phyloP scores from a whole-genome alignment of 2,329 filamentous ascomycete species.

The Gyromitra esculenta region DNA sequence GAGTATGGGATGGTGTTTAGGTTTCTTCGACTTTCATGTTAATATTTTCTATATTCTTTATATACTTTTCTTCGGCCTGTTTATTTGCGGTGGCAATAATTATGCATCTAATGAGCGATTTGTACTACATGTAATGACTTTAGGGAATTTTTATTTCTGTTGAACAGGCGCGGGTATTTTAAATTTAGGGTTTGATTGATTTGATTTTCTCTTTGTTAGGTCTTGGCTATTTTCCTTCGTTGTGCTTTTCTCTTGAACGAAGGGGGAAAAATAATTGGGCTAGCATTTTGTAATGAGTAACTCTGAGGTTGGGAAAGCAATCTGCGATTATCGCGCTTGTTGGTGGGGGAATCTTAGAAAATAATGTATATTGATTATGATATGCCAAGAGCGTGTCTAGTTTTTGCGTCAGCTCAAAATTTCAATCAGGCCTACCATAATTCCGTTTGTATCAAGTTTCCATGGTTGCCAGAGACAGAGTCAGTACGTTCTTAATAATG shows the following conservation, averaged over 20 bases:
- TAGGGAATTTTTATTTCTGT: conserved; percentile 43
- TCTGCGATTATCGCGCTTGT: conserved; percentile 4
- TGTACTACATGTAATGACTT: conserved; percentile 47
- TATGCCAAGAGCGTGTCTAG: background rate
- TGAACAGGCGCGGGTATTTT: conserved; percentile 15
- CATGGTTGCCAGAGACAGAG: background rate
- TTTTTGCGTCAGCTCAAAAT: background rate
- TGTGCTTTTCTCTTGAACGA: background rate
- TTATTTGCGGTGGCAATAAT: conserved; percentile 38
- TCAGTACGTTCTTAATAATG: background rate
- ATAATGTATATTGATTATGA: conserved; percentile 16
- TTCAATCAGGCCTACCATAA: too few relatives aligned
- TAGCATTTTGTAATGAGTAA: background rate
- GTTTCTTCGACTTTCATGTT: conserved; percentile 43
- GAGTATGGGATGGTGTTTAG: conserved; percentile 53
- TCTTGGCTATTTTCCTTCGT: conserved; percentile 12
- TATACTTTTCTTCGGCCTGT: conserved; percentile 33
- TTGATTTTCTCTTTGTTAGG: conserved; percentile 15
- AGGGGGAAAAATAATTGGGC: background rate
- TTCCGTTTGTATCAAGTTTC: background rate
- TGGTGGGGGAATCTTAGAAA: background rate
- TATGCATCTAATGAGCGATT: conserved; percentile 47
- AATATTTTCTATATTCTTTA: conserved; percentile 41
- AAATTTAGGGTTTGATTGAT: conserved; percentile 15
- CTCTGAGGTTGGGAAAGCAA: background rate